Base-by-base conservation (phyloP, 306 rosid genomes). In the Glycyrrhiza uralensis region DNA sequence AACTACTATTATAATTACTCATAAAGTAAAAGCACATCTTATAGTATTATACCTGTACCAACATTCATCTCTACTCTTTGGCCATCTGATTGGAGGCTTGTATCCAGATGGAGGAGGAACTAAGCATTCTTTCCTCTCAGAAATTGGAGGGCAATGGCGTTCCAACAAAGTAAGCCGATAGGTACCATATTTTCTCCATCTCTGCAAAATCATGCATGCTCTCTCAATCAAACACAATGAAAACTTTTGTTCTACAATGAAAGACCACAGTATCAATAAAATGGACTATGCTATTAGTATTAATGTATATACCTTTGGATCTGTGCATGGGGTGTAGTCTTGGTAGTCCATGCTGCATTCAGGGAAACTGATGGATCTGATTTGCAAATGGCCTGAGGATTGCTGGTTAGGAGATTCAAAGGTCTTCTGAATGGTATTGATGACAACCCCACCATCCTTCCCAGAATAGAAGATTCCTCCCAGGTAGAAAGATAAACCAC, bases 271-370 rank as follows among this genome's bases (percentile, higher is more conserved):
- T 36, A 79, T 44, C 68, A 36, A 42, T 52, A 14, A n/a, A 51
- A 73, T 22, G 18, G 33, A 76, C 13, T 60, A 76, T n/a, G n/a
- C 23, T 23, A 67, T 49, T 28, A 54, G 30, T 61, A 61, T 20
- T 17, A 33, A 32, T 26, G 2, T 28, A 15, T 4, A 26, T 89
- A 95, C 99, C 96, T 72, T 91, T 64, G 99, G 99, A 88, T 95
- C 96, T 41, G 97, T 95, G 92, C 99, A 95, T 9, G 99, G 99
- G 47, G 99, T 95, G 79, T 86, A 92, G 83, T 86, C 99, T 80
- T 95, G 99, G 71, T 75, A 87, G 17, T 91, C 91, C 2, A 2
- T 41, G 80, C 85, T 46, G 80, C 99, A 95, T 72, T 85, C 90
- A 14, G 95, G 83, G 77, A 89, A 91, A 49, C 10, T 35, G 35